Evolutionary conservation across 2,329 filamentous ascomycete genomes (phyloP).

Genomic region (Westerdykella ornata): DNA sequence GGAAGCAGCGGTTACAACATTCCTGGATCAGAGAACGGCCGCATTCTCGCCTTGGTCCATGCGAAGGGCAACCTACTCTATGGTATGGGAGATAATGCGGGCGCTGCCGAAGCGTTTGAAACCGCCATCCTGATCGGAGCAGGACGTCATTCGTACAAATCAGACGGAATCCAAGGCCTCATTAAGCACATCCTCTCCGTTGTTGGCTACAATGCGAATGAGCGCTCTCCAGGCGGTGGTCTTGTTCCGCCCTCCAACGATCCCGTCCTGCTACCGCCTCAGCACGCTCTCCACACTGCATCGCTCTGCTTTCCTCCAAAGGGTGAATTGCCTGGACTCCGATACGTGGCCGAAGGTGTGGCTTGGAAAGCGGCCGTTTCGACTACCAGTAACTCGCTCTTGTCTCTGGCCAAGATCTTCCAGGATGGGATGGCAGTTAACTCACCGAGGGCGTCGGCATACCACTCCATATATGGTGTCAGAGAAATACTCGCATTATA

Average conservation of each 20-base stretch:
- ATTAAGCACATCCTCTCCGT: constrained; percentile 71
- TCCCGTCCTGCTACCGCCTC: constrained; percentile 74
- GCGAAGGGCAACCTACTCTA: constrained; percentile 99
- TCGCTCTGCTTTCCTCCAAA: constrained; percentile 71
- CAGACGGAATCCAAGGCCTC: constrained; percentile 62
- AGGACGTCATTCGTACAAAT: constrained; percentile 55
- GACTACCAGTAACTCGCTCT: constrained; percentile 88
- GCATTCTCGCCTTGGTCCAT: constrained; percentile 88
- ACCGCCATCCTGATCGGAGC: constrained; percentile 87
- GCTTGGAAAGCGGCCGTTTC: constrained; percentile 75
- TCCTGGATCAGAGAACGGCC: constrained; percentile 78
- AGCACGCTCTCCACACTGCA: constrained; percentile 75
- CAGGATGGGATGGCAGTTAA: constrained; percentile 88
- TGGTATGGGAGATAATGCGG: constrained; percentile 70
- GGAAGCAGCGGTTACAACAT: constrained; percentile 80
- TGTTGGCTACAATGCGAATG: constrained; percentile 44
- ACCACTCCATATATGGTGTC: constrained; percentile 65
- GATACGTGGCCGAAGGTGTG: constrained; percentile 57
- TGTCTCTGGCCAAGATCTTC: constrained; percentile 95
- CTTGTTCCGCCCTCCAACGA: constrained; percentile 39
- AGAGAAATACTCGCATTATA: constrained; percentile 91
- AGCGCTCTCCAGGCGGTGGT: constrained; percentile 27
- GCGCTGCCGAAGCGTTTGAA: constrained; percentile 84
- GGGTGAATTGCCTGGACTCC: constrained; percentile 73
- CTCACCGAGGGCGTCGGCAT: constrained; percentile 47